Percentiles rank a stretch among this genome's conserved stretches.
Evolutionary conservation across 225 moss, liverwort and hornwort genomes (phyloP).

Genomic region (Marchantia polymorpha): DNA sequence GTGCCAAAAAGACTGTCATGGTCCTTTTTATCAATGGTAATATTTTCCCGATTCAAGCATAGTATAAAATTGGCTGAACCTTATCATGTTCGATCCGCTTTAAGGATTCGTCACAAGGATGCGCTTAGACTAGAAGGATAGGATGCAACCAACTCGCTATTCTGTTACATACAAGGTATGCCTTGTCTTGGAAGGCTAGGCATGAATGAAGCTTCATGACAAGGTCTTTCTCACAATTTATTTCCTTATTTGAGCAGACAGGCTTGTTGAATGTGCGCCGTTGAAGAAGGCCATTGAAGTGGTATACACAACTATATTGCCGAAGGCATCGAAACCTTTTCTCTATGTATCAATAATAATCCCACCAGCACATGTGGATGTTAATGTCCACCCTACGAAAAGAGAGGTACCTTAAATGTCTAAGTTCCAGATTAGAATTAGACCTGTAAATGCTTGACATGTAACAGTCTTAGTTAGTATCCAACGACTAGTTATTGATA

Average conservation of each 20-base stretch:
- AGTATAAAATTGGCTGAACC: not conserved
- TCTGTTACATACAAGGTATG: not conserved
- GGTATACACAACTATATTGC: slow-evolving; percentile 78
- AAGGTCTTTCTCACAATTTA: not conserved
- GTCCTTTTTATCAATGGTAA: slow-evolving; percentile 92
- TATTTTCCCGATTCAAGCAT: too few relatives aligned
- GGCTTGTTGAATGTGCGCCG: slow-evolving; percentile 82
- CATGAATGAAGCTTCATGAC: not conserved
- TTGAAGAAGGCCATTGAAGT: slow-evolving; percentile 83
- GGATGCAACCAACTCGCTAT: not conserved
- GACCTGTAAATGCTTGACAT: not conserved
- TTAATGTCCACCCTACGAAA: slow-evolving; percentile 96
- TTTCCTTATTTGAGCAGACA: slow-evolving; percentile 48
- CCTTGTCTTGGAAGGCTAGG: not conserved
- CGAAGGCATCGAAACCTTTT: slow-evolving; percentile 93
- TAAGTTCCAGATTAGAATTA: not conserved
- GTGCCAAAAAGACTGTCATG: slow-evolving; percentile 85
- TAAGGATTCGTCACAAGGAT: not conserved
- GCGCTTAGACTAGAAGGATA: not conserved
- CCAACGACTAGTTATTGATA: not conserved
- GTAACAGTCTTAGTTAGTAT: not conserved
- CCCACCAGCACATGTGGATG: slow-evolving; percentile 88
- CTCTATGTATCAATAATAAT: slow-evolving; percentile 74
- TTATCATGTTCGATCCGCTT: not conserved
- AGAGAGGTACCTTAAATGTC: slow-evolving; percentile 56